These are phyloP conservation scores for Anisodus acutangulus DNA, from an alignment of 257 asterid species.

Conservation along the genomic window DNA sequence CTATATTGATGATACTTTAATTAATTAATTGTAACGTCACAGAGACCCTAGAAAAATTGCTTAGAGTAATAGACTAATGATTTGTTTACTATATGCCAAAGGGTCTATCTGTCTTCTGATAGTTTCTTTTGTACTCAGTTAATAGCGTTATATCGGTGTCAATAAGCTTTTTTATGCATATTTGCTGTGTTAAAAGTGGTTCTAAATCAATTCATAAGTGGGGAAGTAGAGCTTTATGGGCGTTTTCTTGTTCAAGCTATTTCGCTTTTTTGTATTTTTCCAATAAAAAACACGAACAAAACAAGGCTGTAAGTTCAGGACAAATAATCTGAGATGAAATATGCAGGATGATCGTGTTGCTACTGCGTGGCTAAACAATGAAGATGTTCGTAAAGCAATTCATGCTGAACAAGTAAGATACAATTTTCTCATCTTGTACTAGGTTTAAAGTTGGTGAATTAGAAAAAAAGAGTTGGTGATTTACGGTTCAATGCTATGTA, in stretches of 20 bases:
- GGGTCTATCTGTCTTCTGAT: neutral
- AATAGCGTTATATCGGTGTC: neutral
- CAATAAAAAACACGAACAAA: neutral
- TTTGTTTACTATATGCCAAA: neutral
- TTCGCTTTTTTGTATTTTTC: neutral
- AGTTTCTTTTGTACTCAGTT: neutral
- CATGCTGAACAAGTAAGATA: slow-evolving; percentile 80
- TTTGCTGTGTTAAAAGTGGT: neutral
- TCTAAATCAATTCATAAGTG: neutral
- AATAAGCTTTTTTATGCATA: neutral
- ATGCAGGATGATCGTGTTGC: slow-evolving; percentile 86
- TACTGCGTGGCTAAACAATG: slow-evolving; percentile 75
- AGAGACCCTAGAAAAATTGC: neutral
- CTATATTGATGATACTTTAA: neutral
- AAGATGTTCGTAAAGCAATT: slow-evolving; percentile 80
- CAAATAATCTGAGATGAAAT: slow-evolving; percentile 27
- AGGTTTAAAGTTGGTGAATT: too few relatives aligned
- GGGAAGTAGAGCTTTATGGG: neutral
- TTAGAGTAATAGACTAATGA: neutral
- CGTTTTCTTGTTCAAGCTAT: neutral
- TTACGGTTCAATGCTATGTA: neutral
- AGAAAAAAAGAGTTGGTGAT: neutral
- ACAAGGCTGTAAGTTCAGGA: neutral
- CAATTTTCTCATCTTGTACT: slow-evolving; percentile 29
- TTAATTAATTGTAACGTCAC: neutral